Conservation (phyloP, 139 green algal genomes). For the Edaphochlamys debaryana region DNA sequence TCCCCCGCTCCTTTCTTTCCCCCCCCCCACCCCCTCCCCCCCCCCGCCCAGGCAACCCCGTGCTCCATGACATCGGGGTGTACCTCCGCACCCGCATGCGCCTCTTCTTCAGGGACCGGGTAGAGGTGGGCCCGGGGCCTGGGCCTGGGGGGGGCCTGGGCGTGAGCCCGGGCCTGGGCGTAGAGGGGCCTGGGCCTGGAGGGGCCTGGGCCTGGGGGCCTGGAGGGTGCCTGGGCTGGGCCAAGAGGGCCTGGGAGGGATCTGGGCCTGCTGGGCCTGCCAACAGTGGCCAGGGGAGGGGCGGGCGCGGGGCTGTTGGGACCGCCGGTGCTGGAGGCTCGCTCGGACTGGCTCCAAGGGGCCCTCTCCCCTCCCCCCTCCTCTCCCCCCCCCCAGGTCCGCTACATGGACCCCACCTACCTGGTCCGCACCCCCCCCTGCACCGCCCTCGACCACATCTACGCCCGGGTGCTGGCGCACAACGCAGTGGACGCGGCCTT, state of each 20-base stretch:
- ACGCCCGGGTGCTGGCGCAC: conserved; percentile 83
- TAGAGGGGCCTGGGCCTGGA: no score
- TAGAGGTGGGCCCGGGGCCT: conserved; percentile 25
- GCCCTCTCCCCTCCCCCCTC: not conserved
- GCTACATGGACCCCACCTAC: conserved; percentile 88
- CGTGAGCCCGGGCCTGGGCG: no score
- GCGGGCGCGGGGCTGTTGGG: no score
- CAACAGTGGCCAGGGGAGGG: no score
- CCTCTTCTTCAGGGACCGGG: conserved; percentile 51
- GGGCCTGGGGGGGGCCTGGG: not conserved
- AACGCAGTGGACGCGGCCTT: conserved; percentile 92
- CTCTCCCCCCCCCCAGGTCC: not conserved
- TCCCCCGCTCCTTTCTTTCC: not conserved
- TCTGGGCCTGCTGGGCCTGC: no score
- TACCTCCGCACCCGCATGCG: conserved; percentile 78
- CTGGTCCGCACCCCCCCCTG: conserved; percentile 69
- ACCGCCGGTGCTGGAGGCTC: not conserved
- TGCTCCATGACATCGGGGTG: conserved; percentile 82
- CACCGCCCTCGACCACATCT: conserved; percentile 80
- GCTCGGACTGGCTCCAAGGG: not conserved
- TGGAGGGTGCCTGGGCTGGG: no score
- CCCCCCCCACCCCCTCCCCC: not conserved
- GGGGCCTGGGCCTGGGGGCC: no score
- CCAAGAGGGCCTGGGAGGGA: no score
- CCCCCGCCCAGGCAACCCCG: conserved; percentile 73